These are phyloP conservation scores for Cercophora scortea DNA, from an alignment of 495 filamentous ascomycete species.

Conservation along the genomic window DNA sequence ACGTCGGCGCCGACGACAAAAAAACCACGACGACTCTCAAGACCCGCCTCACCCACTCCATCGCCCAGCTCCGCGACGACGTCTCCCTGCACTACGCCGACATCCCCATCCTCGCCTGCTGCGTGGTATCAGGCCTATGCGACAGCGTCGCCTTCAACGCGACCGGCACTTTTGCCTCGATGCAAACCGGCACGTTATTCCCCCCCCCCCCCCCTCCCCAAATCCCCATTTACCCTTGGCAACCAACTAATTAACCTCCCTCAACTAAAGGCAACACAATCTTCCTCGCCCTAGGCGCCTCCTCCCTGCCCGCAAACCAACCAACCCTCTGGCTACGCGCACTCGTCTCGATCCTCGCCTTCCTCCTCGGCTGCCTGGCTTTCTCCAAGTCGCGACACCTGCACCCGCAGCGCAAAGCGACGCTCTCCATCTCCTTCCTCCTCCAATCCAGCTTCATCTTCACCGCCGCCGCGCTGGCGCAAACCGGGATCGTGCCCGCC, in stretches of 20 bases:
- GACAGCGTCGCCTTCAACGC: slow-evolving; percentile 56
- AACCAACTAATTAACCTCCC: neutral
- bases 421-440: slow-evolving; percentile 47
- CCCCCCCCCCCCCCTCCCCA: neutral
- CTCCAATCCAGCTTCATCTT: slow-evolving; percentile 47
- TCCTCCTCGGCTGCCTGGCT: slow-evolving; percentile 47
- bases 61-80: slow-evolving; percentile 16
- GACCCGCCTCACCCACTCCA: neutral
- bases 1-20: no score
- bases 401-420: slow-evolving; percentile 32
- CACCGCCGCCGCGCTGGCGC: slow-evolving; percentile 47
- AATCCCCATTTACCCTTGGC: no score
- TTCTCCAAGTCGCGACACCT: slow-evolving; percentile 19
- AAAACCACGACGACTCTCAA: no score
- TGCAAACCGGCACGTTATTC: slow-evolving; percentile 48
- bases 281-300: slow-evolving; percentile 57
- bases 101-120: slow-evolving; percentile 46
- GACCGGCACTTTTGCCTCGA: slow-evolving; percentile 53
- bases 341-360: slow-evolving; percentile 48
- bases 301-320: slow-evolving; percentile 39
- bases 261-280: slow-evolving; percentile 51
- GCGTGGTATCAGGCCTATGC: slow-evolving; percentile 51
- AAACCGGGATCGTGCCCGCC: slow-evolving; percentile 14
- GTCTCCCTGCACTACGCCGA: slow-evolving; percentile 41
- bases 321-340: slow-evolving; percentile 60